Evolutionary conservation across 1,139 yeast species (phyloP).

Genomic region (Diutina scorzettiae): DNA sequence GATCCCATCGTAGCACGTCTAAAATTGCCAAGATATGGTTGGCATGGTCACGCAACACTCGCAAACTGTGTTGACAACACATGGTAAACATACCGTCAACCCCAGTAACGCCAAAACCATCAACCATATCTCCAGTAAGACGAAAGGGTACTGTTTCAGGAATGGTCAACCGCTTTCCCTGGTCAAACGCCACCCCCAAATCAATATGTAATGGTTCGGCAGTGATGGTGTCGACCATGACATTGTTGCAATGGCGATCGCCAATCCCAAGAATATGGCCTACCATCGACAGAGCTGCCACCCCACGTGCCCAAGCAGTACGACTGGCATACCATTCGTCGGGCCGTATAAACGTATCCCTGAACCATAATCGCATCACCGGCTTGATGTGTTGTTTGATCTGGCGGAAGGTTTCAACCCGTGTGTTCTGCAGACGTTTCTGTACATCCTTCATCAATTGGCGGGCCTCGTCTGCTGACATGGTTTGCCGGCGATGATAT

Average conservation of each 20-base stretch:
- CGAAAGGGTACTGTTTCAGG: constrained; percentile 95
- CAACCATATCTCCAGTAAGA: constrained; percentile 79
- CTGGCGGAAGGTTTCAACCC: constrained; percentile 38
- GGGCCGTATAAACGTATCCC: constrained; percentile 50
- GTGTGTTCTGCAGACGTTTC: constrained; percentile 27
- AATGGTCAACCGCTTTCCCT: constrained; percentile 68
- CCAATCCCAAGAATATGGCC: constrained; percentile 89
- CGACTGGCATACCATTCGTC: constrained; percentile 65
- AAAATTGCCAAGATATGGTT: constrained; percentile 70
- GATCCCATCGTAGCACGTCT: constrained; percentile 85
- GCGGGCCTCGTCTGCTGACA: constrained; percentile 50
- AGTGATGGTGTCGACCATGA: constrained; percentile 58
- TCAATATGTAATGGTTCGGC: constrained; percentile 97
- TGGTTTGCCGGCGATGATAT: constrained; percentile 39
- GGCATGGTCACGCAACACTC: constrained; percentile 52
- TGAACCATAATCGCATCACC: constrained; percentile 57
- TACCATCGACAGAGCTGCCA: constrained; percentile 76
- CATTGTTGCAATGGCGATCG: constrained; percentile 88
- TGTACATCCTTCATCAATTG: constrained; percentile 51
- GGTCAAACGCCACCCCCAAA: constrained; percentile 92
- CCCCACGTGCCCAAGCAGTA: constrained; percentile 58
- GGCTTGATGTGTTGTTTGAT: constrained; percentile 51
- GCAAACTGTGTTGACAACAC: constrained; percentile 63
- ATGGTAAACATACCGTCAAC: constrained; percentile 63
- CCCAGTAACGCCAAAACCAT: constrained; percentile 84